Evolutionary conservation across 495 filamentous ascomycete genomes (phyloP).

Genomic region (Hypoxylon intermedium): DNA sequence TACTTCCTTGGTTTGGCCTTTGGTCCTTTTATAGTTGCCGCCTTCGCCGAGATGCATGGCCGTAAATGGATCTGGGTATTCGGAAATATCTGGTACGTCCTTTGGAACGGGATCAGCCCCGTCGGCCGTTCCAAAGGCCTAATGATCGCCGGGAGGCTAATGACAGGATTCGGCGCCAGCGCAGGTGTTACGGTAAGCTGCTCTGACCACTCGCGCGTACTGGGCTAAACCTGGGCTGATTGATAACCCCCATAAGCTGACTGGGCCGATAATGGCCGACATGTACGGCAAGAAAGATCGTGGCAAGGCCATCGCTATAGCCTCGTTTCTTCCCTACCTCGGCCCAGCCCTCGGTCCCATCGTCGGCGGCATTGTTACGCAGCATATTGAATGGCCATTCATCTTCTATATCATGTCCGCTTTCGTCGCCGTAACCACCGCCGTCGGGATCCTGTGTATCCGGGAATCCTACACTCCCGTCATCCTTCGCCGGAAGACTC

Average conservation of each 20-base stretch:
- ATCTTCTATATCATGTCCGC: conserved; percentile 61
- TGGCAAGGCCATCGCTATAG: conserved; percentile 43
- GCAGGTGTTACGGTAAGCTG: conserved; percentile 31
- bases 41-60: conserved; percentile 49
- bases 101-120: conserved; percentile 48
- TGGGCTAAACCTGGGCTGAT: no score
- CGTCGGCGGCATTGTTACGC: conserved; percentile 56
- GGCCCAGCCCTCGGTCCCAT: conserved; percentile 57
- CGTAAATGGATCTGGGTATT: conserved; percentile 43
- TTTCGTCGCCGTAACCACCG: conserved; percentile 42
- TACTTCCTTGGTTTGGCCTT: conserved; percentile 61
- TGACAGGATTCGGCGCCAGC: conserved; percentile 46
- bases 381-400: conserved; percentile 56
- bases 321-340: conserved; percentile 45
- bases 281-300: conserved; percentile 42
- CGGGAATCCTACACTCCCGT: conserved; percentile 52
- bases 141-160: conserved; percentile 46
- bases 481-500: conserved; percentile 35
- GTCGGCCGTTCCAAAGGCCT: conserved; percentile 42
- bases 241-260: no score
- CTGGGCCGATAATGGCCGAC: conserved; percentile 40
- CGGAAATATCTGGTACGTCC: conserved; percentile 45
- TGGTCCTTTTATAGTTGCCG: conserved; percentile 51
- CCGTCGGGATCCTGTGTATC: conserved; percentile 47
- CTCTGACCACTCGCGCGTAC: no score